Evolutionary conservation across 2,329 filamentous ascomycete species (phyloP).

Genomic region (Westerdykella ornata): DNA sequence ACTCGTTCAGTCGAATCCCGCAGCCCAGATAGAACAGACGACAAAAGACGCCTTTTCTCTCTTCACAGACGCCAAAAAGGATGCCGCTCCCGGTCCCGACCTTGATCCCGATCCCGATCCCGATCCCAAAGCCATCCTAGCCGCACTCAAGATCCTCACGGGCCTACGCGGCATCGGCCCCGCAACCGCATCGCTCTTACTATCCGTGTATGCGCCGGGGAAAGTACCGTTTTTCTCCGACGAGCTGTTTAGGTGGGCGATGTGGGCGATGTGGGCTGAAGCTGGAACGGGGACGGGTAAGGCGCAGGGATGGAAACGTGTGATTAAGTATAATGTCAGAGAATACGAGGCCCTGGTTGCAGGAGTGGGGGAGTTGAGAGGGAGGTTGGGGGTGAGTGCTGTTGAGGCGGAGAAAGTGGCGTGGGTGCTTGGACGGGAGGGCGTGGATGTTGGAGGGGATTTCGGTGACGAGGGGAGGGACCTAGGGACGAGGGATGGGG

Average conservation of each 20-base stretch:
- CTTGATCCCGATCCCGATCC: not conserved
- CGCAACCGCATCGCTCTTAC: constrained; percentile 68
- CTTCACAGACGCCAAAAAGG: not conserved
- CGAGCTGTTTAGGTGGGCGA: constrained; percentile 68
- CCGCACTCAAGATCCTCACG: constrained; percentile 50
- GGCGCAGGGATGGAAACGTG: constrained; percentile 42
- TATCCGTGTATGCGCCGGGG: constrained; percentile 57
- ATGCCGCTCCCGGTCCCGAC: constrained; percentile 34
- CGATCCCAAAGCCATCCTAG: constrained; percentile 1
- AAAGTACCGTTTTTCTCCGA: constrained; percentile 70
- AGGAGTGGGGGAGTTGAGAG: constrained; percentile 22
- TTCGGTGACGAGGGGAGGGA: constrained; percentile 1
- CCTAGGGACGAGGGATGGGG: not conserved
- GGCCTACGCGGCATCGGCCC: constrained; percentile 69
- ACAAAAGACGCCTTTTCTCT: constrained; percentile 49
- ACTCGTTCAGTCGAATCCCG: constrained; percentile 54
- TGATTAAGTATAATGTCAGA: constrained; percentile 62
- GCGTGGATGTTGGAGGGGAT: constrained; percentile 17
- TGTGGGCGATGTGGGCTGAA: constrained; percentile 45
- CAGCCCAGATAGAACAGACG: constrained; percentile 41
- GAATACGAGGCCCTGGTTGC: constrained; percentile 58
- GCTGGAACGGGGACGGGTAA: constrained; percentile 40
- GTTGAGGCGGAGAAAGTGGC: constrained; percentile 64
- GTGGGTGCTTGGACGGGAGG: constrained; percentile 55
- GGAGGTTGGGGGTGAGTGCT: constrained; percentile 39